phyloP scores from a whole-genome alignment of 2,329 filamentous ascomycete species.

The Bipolaris zeicola region DNA sequence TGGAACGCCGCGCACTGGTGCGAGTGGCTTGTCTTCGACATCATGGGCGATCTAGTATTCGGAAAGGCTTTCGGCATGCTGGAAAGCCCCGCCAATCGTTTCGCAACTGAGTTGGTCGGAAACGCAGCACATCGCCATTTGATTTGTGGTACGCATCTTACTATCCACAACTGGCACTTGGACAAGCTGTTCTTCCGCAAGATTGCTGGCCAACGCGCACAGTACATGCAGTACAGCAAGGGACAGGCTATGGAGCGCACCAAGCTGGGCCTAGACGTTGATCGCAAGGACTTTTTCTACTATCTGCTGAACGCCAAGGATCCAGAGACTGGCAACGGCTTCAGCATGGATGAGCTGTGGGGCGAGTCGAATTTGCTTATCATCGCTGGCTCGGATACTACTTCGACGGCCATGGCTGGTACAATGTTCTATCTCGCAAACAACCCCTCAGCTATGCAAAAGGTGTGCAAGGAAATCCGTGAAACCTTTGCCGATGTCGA shows the following conservation, averaged over 20 bases:
- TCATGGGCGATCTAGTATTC: constrained; percentile 58
- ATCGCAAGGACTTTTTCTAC: constrained; percentile 56
- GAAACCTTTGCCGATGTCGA: constrained; percentile 43
- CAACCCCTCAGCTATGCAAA: constrained; percentile 44
- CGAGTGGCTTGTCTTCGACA: constrained; percentile 57
- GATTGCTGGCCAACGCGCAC: constrained; percentile 49
- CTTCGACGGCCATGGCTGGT: constrained; percentile 50
- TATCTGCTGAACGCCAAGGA: constrained; percentile 56
- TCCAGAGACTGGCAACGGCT: constrained; percentile 52
- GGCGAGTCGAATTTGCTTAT: constrained; percentile 58
- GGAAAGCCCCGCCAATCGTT: constrained; percentile 48
- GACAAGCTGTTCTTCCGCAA: constrained; percentile 54
- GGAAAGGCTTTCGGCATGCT: constrained; percentile 54
- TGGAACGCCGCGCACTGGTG: constrained; percentile 54
- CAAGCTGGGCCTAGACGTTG: constrained; percentile 48
- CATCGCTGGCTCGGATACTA: constrained; percentile 56
- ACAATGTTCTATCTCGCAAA: constrained; percentile 54
- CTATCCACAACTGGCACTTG: constrained; percentile 51
- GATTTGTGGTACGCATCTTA: constrained; percentile 52
- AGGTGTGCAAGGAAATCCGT: constrained; percentile 43
- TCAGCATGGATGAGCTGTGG: constrained; percentile 55
- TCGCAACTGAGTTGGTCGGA: constrained; percentile 51
- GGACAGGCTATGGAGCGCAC: constrained; percentile 51
- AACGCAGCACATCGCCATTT: constrained; percentile 54
- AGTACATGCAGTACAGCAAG: constrained; percentile 54